These are phyloP conservation scores for Aureobasidium sp. DNA, from an alignment of 2,329 filamentous ascomycete species.

Conservation along the genomic window DNA sequence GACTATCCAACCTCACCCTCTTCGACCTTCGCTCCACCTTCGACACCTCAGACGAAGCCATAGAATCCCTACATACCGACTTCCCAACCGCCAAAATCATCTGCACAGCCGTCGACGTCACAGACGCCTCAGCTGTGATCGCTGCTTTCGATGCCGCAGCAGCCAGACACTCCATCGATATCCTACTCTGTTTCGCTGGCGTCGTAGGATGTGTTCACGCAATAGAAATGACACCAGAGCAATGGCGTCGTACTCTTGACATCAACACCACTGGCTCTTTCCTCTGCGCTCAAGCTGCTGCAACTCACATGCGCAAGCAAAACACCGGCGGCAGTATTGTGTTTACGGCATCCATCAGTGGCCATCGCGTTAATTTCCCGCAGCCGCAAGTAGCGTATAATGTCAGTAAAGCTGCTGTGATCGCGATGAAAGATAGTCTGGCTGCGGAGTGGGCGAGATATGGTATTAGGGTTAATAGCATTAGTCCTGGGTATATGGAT, in stretches of 20 bases:
- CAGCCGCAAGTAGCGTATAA: conserved; percentile 56
- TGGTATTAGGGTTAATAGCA: conserved; percentile 62
- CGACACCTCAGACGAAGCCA: conserved; percentile 29
- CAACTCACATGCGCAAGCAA: conserved; percentile 43
- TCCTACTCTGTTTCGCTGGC: conserved; percentile 58
- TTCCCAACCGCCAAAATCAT: conserved; percentile 48
- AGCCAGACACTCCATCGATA: conserved; percentile 43
- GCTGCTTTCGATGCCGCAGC: conserved; percentile 33
- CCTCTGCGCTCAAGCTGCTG: conserved; percentile 59
- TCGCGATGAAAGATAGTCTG: conserved; percentile 54
- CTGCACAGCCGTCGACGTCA: conserved; percentile 50
- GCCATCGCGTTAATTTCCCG: conserved; percentile 60
- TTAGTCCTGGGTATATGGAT: conserved; percentile 71
- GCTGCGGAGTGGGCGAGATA: conserved; percentile 65
- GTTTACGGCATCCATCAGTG: conserved; percentile 60
- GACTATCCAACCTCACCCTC: conserved; percentile 48
- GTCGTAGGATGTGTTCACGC: conserved; percentile 56
- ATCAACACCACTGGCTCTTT: conserved; percentile 66
- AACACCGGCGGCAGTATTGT: conserved; percentile 52
- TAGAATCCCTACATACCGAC: conserved; percentile 39
- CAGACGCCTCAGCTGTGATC: conserved; percentile 41
- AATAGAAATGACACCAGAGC: conserved; percentile 46
- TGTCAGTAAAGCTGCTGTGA: conserved; percentile 57
- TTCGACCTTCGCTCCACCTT: conserved; percentile 47
- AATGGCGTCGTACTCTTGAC: conserved; percentile 58